Evolutionary conservation across 1,139 yeast genomes (phyloP).

Genomic region (Yamadazyma conglobata): DNA sequence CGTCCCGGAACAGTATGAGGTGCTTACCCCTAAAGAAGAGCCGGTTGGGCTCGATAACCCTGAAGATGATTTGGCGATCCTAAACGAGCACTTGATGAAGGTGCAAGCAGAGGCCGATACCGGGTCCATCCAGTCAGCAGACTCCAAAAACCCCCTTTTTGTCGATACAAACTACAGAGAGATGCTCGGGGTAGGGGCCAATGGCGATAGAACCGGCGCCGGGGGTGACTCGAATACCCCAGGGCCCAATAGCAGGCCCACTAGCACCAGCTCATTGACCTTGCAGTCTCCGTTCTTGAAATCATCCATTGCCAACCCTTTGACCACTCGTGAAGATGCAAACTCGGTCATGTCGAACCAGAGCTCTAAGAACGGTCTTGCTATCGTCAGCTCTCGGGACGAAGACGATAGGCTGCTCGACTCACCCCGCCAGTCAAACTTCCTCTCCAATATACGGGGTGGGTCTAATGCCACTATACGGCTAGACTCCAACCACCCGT

Average conservation of each 20-base stretch:
- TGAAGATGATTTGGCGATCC: conserved; percentile 9
- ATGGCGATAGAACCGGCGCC: conserved; percentile 1
- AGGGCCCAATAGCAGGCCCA: too few species aligned
- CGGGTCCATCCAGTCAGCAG: conserved; percentile 1
- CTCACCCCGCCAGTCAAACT: conserved; percentile 8
- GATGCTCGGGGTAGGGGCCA: conserved; percentile 4
- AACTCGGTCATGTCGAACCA: conserved; percentile 39
- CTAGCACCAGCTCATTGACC: conserved; percentile 18
- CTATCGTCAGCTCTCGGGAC: conserved; percentile 9
- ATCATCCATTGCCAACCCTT: conserved; percentile 57
- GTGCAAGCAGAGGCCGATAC: conserved; percentile 3
- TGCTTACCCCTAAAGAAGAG: conserved; percentile 4
- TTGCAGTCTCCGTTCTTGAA: conserved; percentile 42
- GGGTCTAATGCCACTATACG: conserved; percentile 12
- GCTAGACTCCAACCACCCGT: conserved; percentile 11
- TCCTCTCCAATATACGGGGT: conserved; percentile 4
- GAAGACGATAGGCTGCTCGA: conserved; percentile 16
- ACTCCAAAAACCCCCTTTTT: too few species aligned
- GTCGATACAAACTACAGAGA: too few species aligned
- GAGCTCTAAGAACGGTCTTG: conserved; percentile 14
- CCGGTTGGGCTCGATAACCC: conserved; percentile 9
- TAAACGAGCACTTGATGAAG: conserved; percentile 10
- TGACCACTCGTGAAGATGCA: conserved; percentile 54
- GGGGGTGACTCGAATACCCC: conserved; percentile 8
- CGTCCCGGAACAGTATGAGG: too few species aligned